Percentiles rank a stretch among this genome's conserved stretches.
Conservation (phyloP, 805 yeast species). For the Metschnikowia similis region DNA sequence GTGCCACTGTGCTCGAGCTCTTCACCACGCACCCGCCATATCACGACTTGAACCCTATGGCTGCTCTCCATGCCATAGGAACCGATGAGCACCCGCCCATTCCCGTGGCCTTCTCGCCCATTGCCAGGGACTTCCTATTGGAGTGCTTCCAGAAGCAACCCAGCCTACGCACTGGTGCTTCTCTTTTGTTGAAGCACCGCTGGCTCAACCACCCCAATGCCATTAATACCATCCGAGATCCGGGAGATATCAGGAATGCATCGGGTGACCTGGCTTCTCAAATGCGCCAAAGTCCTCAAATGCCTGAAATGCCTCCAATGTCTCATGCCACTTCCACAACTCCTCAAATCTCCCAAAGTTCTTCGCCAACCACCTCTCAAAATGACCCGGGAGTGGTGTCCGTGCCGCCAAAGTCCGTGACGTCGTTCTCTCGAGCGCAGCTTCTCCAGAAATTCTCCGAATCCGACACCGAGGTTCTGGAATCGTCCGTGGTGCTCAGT, state of each 20-base stretch:
- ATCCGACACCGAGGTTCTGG: conserved; percentile 1
- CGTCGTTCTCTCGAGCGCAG: conserved; percentile 21
- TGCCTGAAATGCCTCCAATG: no score
- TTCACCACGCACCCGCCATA: conserved; percentile 87
- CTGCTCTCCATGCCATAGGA: conserved; percentile 80
- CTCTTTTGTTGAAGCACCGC: conserved; percentile 49
- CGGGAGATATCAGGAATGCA: no score
- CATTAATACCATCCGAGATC: background rate
- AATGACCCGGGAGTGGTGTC: background rate
- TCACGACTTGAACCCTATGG: conserved; percentile 68
- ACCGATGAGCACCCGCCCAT: conserved; percentile 67
- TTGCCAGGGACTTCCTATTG: conserved; percentile 52
- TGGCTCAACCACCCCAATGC: conserved; percentile 44
- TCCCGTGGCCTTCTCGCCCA: conserved; percentile 47
- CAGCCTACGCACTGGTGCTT: conserved; percentile 51
- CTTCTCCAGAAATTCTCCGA: conserved; percentile 31
- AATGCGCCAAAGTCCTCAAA: no score
- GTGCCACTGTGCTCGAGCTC: conserved; percentile 90
- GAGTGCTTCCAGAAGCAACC: conserved; percentile 75
- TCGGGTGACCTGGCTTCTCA: no score
- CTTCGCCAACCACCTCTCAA: background rate
- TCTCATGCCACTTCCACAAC: no score
- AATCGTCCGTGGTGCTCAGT: background rate
- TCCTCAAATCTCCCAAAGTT: no score
- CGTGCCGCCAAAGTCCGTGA: background rate